Conservation (phyloP, 1,139 yeast genomes). For the Suhomyces chickasaworum region DNA sequence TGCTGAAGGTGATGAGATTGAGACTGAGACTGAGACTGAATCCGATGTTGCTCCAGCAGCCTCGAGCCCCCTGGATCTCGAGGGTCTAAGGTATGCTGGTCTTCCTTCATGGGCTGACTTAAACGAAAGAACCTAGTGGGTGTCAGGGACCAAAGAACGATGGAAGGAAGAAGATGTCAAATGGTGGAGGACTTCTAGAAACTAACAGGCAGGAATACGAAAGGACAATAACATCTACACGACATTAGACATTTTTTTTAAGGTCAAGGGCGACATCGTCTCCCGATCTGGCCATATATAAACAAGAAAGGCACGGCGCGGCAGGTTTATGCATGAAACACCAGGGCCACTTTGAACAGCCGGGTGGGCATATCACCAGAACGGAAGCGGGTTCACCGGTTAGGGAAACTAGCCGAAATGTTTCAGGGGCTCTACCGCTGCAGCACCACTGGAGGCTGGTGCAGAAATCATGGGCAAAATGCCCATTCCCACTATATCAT, state of each 20-base stretch:
- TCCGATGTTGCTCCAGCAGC: not conserved
- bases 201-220: not conserved
- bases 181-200: not conserved
- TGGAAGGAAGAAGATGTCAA: not conserved
- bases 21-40: not conserved
- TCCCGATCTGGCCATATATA: slow-evolving; percentile 4
- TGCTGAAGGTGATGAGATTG: not conserved
- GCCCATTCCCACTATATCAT: too few species aligned
- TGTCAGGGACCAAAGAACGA: slow-evolving; percentile 3
- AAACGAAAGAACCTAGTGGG: slow-evolving; percentile 13
- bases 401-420: not conserved
- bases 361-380: not conserved
- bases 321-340: not conserved
- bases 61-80: not conserved
- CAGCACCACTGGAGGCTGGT: too few species aligned
- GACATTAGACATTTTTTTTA: not conserved
- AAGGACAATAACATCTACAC: slow-evolving; percentile 1
- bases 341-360: not conserved
- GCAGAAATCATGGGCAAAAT: too few species aligned
- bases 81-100: slow-evolving; percentile 2
- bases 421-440: not conserved
- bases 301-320: not conserved
- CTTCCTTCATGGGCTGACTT: slow-evolving; percentile 13
- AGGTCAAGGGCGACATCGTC: slow-evolving; percentile 1
- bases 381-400: not conserved